phyloP scores from a whole-genome alignment of 2,329 filamentous ascomycete species.

The Pestalotiopsis sp. region DNA sequence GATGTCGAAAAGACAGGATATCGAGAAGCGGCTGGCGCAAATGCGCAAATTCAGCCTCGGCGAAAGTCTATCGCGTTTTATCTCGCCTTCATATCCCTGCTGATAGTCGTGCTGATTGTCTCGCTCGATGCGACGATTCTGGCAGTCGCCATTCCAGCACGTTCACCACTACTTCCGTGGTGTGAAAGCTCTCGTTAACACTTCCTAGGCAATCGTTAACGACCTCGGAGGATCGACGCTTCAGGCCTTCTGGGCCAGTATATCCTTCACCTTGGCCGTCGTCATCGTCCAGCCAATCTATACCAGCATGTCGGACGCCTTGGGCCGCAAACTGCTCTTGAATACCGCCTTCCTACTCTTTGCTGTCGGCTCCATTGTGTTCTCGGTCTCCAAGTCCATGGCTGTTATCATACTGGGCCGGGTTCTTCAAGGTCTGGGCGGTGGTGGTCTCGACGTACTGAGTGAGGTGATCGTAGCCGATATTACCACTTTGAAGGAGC shows the following conservation, averaged over 20 bases:
- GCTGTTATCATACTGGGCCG: conserved; percentile 27
- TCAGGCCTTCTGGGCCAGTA: conserved; percentile 35
- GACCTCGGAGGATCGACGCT: conserved; percentile 26
- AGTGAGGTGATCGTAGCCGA: conserved; percentile 35
- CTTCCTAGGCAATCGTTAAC: conserved; percentile 20
- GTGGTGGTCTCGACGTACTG: conserved; percentile 33
- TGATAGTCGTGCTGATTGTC: not conserved
- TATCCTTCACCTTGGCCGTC: conserved; percentile 31
- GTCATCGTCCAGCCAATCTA: conserved; percentile 29
- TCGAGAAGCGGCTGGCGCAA: not conserved
- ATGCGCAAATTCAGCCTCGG: not conserved
- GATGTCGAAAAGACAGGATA: not conserved
- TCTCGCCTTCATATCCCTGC: not conserved
- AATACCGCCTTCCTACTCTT: conserved; percentile 35
- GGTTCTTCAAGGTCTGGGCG: conserved; percentile 32
- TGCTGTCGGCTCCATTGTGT: conserved; percentile 34
- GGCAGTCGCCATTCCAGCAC: conserved; percentile 1
- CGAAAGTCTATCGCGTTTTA: not conserved
- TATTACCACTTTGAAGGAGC: conserved; percentile 35
- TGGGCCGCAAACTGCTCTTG: conserved; percentile 34
- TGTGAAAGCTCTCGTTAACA: not conserved
- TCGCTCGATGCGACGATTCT: not conserved
- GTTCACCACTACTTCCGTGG: not conserved
- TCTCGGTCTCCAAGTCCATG: conserved; percentile 29
- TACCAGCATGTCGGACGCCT: conserved; percentile 30